These are phyloP conservation scores for Hypomontagnella submonticulosa DNA, from an alignment of 495 filamentous ascomycete species.

Conservation along the genomic window DNA sequence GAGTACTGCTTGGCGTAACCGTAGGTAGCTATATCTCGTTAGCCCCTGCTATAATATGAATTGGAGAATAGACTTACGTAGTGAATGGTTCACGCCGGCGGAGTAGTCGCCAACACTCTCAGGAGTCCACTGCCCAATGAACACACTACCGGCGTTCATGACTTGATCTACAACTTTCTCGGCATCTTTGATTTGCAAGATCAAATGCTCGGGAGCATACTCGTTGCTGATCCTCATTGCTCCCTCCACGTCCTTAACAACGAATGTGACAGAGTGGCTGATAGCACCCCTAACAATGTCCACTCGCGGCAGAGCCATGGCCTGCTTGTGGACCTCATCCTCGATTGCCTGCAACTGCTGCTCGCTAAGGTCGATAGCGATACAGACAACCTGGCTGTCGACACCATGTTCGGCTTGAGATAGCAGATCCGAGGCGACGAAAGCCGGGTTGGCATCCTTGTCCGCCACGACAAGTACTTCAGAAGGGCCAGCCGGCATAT, in stretches of 20 bases:
- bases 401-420: constrained; percentile 97
- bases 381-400: constrained; percentile 93
- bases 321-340: constrained; percentile 88
- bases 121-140: constrained; percentile 94
- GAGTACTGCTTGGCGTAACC: constrained; percentile 98
- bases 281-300: constrained; percentile 95
- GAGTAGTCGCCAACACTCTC: constrained; percentile 98
- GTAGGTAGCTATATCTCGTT: constrained; percentile 80
- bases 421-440: constrained; percentile 93
- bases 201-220: constrained; percentile 98
- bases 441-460: constrained; percentile 86
- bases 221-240: constrained; percentile 89
- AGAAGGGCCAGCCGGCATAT: constrained; percentile 97
- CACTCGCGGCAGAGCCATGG: constrained; percentile 85
- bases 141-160: constrained; percentile 95
- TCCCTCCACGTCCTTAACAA: constrained; percentile 81
- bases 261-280: constrained; percentile 86
- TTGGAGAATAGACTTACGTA: constrained; percentile 71
- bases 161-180: constrained; percentile 77
- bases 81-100: constrained; percentile 94
- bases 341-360: constrained; percentile 81
- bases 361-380: constrained; percentile 82
- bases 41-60: neutral
- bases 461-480: constrained; percentile 98
- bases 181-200: constrained; percentile 84